Evolutionary conservation across 2,329 filamentous ascomycete species (phyloP).

Genomic region (Cyanodermella asteris): DNA sequence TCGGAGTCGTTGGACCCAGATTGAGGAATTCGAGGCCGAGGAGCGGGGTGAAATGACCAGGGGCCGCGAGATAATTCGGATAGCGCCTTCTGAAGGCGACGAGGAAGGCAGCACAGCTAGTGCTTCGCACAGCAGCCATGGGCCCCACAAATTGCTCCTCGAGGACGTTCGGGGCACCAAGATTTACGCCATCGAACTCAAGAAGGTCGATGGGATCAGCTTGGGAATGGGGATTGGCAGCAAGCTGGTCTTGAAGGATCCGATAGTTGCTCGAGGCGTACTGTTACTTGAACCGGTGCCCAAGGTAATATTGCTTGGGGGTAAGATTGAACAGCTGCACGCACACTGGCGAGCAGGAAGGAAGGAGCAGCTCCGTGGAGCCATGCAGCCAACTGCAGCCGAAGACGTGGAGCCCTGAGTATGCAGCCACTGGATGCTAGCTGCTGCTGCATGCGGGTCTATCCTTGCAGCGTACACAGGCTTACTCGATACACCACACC

Average conservation of each 20-base stretch:
- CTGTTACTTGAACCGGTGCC: constrained; percentile 52
- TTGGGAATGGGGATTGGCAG: constrained; percentile 53
- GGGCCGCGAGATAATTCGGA: constrained; percentile 63
- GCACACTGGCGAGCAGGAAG: constrained; percentile 52
- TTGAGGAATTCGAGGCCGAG: constrained; percentile 43
- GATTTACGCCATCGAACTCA: constrained; percentile 52
- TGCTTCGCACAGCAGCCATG: constrained; percentile 11
- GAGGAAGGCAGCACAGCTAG: constrained; percentile 12
- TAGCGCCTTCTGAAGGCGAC: constrained; percentile 31
- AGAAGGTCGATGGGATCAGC: constrained; percentile 40
- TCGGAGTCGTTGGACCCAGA: constrained; percentile 62
- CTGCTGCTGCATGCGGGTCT: no score
- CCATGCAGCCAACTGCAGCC: constrained; percentile 23
- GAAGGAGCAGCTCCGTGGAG: constrained; percentile 45
- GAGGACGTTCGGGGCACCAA: constrained; percentile 56
- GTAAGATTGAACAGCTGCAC: constrained; percentile 66
- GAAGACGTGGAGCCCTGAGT: no score
- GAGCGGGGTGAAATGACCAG: constrained; percentile 28
- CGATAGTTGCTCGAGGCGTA: constrained; percentile 47
- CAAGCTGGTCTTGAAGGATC: constrained; percentile 53
- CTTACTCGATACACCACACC: no score
- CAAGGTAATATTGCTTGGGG: constrained; percentile 50
- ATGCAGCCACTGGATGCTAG: no score
- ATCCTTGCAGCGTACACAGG: no score
- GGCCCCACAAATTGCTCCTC: constrained; percentile 59